These are phyloP conservation scores for Pyrenochaeta sp. DNA, from an alignment of 2,329 filamentous ascomycete species.

Conservation along the genomic window DNA sequence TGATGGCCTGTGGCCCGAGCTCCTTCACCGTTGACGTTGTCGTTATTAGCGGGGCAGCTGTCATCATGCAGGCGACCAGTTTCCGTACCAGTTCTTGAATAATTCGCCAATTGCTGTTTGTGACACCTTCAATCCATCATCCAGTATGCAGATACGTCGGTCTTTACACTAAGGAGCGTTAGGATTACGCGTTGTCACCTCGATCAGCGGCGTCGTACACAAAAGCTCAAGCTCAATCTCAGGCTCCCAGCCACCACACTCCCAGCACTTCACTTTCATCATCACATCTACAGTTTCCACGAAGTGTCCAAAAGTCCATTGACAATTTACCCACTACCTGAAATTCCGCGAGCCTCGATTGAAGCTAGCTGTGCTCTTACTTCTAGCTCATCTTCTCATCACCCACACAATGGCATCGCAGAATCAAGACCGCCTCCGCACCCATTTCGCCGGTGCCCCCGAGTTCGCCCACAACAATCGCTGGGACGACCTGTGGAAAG, in stretches of 20 bases:
- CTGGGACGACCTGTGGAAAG: conserved; percentile 67
- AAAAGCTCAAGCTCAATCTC: not conserved
- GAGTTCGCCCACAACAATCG: conserved; percentile 53
- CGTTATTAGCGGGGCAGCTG: not conserved
- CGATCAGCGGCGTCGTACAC: conserved; percentile 1
- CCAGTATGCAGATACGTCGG: no score
- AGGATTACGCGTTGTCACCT: not conserved
- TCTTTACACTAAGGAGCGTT: not conserved
- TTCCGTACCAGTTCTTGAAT: not conserved
- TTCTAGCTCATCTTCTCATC: not conserved
- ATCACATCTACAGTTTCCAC: not conserved
- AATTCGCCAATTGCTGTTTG: not conserved
- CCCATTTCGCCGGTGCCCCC: conserved; percentile 55
- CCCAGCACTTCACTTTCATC: not conserved
- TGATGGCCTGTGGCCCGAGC: not conserved
- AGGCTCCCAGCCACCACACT: not conserved
- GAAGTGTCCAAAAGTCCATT: not conserved
- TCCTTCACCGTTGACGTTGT: not conserved
- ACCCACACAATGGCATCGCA: conserved; percentile 26
- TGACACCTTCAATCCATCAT: not conserved
- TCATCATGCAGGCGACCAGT: not conserved
- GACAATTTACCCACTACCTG: not conserved
- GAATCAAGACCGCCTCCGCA: conserved; percentile 49
- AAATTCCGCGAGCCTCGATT: no score
- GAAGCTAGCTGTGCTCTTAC: not conserved